Base-by-base conservation (phyloP, 495 filamentous ascomycete species). In the Staphylotrichum tortipilum region DNA sequence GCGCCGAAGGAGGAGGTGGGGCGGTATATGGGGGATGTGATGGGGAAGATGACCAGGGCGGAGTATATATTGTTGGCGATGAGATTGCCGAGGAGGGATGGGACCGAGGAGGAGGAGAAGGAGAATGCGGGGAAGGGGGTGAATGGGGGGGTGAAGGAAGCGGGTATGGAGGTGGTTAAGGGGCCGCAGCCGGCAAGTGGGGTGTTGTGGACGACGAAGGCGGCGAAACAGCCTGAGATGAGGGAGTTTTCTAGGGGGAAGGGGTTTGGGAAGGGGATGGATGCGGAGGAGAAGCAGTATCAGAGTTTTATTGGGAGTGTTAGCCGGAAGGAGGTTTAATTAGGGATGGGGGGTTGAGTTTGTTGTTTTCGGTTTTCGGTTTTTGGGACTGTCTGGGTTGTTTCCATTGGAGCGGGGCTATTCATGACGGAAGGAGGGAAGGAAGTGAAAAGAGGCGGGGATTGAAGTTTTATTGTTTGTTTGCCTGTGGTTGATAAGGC, bases 11-110 rank as follows among this genome's bases (percentile, higher is more conserved):
- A 89, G 0, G 88, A 91, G 59, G 88, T 90, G 17, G 73, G 76
- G 50, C 79, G 79, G 52, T 88, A 89, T 50, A 94, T 90, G 85
- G 82, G 89, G 51, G 81, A 85, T 37, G 67, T 88, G n/a, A 87
- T 89, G 83, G 80, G 84, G 46, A 79, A 77, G 4, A 80, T 80
- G 52, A 84, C 83, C 24, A 75, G 84, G 39, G 82, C 82, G 4
- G 82, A 84, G 28, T 84, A 84, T 51, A 74, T 85, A 0, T 72
- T 84, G 17, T 68, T 85, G 3, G 83, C 83, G 6, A 79, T 83
- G 68, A 76, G 79, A 42, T 64, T 88, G 8, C 83, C 83, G 2
- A 67, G 68, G 22, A 74, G 74, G 23, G 68, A 63, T 14, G 64
- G 59, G 15, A 54, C 49, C 30, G 60, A 61, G 19, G 48, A 43